These are phyloP conservation scores for Dactylellina sp. DNA, from an alignment of 2,329 filamentous ascomycete species.

Conservation along the genomic window DNA sequence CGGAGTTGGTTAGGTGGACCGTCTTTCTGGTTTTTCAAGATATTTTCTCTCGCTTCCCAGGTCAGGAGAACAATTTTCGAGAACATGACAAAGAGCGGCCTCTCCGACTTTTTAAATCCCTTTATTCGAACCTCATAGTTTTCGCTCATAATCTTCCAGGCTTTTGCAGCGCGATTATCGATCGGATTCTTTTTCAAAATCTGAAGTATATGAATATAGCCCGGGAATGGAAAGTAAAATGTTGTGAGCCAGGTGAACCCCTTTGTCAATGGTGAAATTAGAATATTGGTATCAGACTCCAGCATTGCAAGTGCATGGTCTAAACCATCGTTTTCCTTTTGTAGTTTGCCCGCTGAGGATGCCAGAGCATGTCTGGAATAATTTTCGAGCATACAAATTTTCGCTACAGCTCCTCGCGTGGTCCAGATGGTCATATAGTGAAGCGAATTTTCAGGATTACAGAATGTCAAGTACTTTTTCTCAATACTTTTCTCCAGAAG, in stretches of 20 bases:
- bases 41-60: constrained; percentile 71
- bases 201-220: constrained; percentile 72
- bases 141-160: constrained; percentile 70
- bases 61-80: constrained; percentile 72
- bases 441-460: constrained; percentile 62
- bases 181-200: constrained; percentile 64
- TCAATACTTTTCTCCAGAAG: constrained; percentile 60
- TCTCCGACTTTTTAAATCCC: constrained; percentile 66
- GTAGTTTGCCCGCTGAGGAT: neutral
- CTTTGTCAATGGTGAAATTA: constrained; percentile 59
- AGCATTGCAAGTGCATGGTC: constrained; percentile 60
- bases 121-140: constrained; percentile 70
- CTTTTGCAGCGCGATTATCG: constrained; percentile 68
- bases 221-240: constrained; percentile 72
- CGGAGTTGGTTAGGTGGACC: neutral
- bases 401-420: constrained; percentile 62
- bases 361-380: constrained; percentile 57
- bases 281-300: constrained; percentile 53
- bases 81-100: constrained; percentile 71
- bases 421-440: constrained; percentile 65
- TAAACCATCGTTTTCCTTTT: constrained; percentile 2
- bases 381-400: constrained; percentile 62
- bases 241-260: constrained; percentile 72
- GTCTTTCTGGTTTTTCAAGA: constrained; percentile 66
- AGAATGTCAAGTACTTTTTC: constrained; percentile 61